Evolutionary conservation across 352 stramenopile species (phyloP).

Genomic region (Pythium sp.): DNA sequence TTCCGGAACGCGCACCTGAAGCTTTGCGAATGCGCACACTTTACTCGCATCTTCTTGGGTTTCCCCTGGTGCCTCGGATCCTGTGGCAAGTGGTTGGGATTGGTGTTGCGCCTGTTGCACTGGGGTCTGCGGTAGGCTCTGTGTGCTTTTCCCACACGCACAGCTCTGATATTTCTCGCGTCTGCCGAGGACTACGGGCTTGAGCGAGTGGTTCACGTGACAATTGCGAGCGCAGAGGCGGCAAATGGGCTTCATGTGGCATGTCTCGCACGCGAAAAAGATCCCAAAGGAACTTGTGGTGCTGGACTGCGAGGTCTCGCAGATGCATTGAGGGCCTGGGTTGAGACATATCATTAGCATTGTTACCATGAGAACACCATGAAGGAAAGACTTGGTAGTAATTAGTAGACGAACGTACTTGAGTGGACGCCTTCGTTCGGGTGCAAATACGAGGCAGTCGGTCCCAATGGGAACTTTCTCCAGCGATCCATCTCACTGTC

Average conservation of each 20-base stretch:
- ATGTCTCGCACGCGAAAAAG: slow-evolving; percentile 47
- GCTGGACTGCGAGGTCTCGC: slow-evolving; percentile 31
- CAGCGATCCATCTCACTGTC: slow-evolving; percentile 54
- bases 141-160: background rate
- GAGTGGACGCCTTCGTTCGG: slow-evolving; percentile 6
- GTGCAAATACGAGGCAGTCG: slow-evolving; percentile 7
- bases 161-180: background rate
- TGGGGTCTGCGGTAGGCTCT: background rate
- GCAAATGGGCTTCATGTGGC: slow-evolving; percentile 39
- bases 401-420: background rate
- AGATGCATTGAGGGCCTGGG: slow-evolving; percentile 20
- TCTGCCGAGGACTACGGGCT: slow-evolving; percentile 10
- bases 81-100: background rate
- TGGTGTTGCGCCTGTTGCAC: background rate
- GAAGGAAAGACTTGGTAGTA: too few species aligned
- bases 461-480: slow-evolving; percentile 52
- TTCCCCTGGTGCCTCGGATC: background rate
- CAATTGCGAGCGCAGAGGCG: slow-evolving; percentile 50
- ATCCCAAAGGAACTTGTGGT: slow-evolving; percentile 34
- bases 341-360: background rate
- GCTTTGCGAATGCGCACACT: background rate
- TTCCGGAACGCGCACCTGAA: slow-evolving; percentile 5
- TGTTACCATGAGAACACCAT: too few species aligned
- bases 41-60: background rate
- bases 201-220: slow-evolving; percentile 35